phyloP scores from a whole-genome alignment of 164 flowering plant species.

The Warburgia ugandensis region DNA sequence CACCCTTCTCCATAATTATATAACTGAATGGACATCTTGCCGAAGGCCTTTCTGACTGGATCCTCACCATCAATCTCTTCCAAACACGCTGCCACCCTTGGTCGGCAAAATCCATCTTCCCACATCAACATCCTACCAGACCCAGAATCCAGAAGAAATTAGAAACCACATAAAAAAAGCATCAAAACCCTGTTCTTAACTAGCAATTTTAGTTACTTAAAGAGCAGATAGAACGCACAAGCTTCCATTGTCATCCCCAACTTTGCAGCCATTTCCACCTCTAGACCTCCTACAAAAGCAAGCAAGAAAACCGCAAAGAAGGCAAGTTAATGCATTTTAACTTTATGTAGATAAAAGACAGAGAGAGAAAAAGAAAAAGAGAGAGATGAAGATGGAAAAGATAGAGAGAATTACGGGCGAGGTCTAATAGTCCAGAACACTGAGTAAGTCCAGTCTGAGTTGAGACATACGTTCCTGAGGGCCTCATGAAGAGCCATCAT shows the following conservation, averaged over 20 bases:
- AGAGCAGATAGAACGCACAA: constrained; percentile 41
- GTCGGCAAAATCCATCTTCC: constrained; percentile 98
- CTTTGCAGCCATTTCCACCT: constrained; percentile 96
- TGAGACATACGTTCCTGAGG: constrained; percentile 83
- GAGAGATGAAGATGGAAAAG: neutral
- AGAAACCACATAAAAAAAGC: neutral
- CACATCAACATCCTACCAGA: constrained; percentile 92
- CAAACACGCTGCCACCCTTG: constrained; percentile 58
- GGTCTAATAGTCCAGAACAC: constrained; percentile 24
- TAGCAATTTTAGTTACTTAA: neutral
- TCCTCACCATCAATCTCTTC: constrained; percentile 86
- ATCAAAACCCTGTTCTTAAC: neutral
- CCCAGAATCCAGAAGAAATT: constrained; percentile 1
- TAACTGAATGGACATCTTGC: constrained; percentile 98
- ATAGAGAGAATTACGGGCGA: constrained; percentile 18
- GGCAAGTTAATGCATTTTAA: constrained; percentile 12
- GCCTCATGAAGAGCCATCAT: constrained; percentile 99
- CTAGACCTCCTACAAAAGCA: constrained; percentile 65
- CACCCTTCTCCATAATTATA: constrained; percentile 99
- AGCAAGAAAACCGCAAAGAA: constrained; percentile 1
- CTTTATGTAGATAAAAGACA: neutral
- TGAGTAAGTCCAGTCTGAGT: constrained; percentile 72
- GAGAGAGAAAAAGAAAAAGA: neutral
- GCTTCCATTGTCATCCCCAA: constrained; percentile 82
- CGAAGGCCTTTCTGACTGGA: constrained; percentile 92